These are phyloP conservation scores for Micractinium sp. DNA, from an alignment of 139 green algal species.

Conservation along the genomic window DNA sequence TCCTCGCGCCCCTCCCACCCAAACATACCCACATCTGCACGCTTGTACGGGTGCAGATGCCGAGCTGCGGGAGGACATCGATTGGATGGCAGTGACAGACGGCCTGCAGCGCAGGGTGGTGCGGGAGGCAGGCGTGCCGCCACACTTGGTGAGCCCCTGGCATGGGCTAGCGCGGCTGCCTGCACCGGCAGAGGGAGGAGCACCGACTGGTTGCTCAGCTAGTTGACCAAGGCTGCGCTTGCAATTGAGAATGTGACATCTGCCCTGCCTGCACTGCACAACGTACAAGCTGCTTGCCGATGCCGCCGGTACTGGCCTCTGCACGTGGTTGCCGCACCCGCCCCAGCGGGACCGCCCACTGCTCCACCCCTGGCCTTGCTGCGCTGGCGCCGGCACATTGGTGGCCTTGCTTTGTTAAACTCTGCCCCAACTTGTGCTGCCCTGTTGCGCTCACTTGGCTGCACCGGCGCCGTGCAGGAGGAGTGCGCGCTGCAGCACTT, in stretches of 20 bases:
- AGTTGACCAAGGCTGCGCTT: neutral
- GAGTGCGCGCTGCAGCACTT: neutral
- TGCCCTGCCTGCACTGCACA: too few relatives aligned
- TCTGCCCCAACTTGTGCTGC: neutral
- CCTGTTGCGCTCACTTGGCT: neutral
- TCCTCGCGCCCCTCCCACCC: too few relatives aligned
- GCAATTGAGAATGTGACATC: too few relatives aligned
- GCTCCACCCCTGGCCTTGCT: too few relatives aligned
- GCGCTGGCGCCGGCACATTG: neutral
- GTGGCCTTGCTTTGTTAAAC: neutral
- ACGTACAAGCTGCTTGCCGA: neutral
- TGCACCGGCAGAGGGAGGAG: too few relatives aligned
- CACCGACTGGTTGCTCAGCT: neutral
- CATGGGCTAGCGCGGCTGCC: neutral
- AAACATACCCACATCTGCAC: neutral
- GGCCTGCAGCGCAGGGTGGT: neutral
- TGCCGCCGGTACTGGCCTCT: neutral
- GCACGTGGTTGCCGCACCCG: too few relatives aligned
- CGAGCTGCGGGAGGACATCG: constrained; percentile 1
- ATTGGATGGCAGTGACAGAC: constrained; percentile 1
- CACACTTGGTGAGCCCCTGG: neutral
- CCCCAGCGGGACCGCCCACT: too few relatives aligned
- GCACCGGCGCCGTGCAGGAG: neutral
- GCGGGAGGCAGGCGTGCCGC: constrained; percentile 4
- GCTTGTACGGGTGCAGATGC: neutral